Conservation (phyloP, 108 stramenopile genomes). For the Cylindrotheca closterium region DNA sequence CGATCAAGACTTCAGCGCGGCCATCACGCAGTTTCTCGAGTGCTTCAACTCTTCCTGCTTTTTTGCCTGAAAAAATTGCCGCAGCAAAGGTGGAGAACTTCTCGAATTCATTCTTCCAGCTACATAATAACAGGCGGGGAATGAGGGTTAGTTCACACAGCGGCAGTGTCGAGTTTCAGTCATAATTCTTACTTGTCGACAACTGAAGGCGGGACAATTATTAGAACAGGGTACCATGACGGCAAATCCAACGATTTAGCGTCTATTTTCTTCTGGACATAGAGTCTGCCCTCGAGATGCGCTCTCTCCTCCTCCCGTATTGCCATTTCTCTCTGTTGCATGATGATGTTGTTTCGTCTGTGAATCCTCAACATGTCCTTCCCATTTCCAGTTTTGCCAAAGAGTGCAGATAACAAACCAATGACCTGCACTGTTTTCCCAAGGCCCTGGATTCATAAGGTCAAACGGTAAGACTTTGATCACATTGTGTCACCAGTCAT, state of each 20-base stretch:
- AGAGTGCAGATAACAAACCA: conserved; percentile 68
- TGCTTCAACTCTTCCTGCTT: conserved; percentile 29
- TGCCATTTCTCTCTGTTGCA: conserved; percentile 6
- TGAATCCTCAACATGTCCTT: conserved; percentile 38
- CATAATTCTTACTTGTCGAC: conserved; percentile 26
- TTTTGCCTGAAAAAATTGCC: conserved; percentile 29
- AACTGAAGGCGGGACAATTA: conserved; percentile 76
- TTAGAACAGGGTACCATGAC: conserved; percentile 62
- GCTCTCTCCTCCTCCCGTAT: conserved; percentile 30
- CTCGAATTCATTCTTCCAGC: conserved; percentile 71
- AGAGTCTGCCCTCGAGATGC: conserved; percentile 8
- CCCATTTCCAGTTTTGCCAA: conserved; percentile 72
- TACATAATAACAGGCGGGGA: no score
- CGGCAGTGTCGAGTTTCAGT: no score
- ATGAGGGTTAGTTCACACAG: no score
- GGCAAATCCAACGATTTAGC: background rate
- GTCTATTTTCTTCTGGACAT: background rate
- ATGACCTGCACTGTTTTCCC: conserved; percentile 81
- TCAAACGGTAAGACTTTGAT: no score
- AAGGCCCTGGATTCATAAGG: conserved; percentile 32
- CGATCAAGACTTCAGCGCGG: conserved; percentile 64
- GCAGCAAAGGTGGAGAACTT: conserved; percentile 81
- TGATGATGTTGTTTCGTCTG: conserved; percentile 15
- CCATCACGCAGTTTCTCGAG: conserved; percentile 48
- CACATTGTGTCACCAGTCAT: no score